A percentile compares a stretch with the other conserved stretches of the same genome.
These are phyloP conservation scores for Pachyrhizus erosus DNA, from an alignment of 306 rosid species.

Conservation along the genomic window DNA sequence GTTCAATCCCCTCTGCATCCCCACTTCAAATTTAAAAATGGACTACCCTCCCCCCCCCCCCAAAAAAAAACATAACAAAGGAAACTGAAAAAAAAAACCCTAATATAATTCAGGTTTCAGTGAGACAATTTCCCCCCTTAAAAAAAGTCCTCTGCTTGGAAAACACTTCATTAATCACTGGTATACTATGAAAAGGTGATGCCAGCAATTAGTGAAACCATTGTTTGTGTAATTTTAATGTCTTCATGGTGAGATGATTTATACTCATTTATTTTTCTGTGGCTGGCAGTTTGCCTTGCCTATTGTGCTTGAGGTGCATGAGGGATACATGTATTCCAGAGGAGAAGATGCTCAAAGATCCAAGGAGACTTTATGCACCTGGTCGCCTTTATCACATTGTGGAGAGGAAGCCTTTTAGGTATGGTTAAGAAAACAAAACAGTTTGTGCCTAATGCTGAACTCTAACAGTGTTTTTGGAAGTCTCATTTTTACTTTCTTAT, in stretches of 20 bases:
- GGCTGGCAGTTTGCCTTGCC: slow-evolving; percentile 81
- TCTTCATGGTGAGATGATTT: background rate
- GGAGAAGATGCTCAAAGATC: slow-evolving; percentile 88
- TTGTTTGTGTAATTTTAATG: background rate
- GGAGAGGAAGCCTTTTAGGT: slow-evolving; percentile 94
- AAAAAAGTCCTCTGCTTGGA: background rate
- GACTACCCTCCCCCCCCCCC: background rate
- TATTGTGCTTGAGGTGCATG: slow-evolving; percentile 81
- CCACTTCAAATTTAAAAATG: background rate
- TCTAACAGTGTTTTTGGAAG: background rate
- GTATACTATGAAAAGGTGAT: slow-evolving; percentile 8
- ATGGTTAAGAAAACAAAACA: slow-evolving; percentile 20
- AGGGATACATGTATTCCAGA: slow-evolving; percentile 87
- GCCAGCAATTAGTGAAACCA: background rate
- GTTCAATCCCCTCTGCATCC: background rate
- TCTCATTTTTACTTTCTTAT: background rate
- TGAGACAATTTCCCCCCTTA: too few species aligned
- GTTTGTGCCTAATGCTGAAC: slow-evolving; percentile 4
- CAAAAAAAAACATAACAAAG: too few species aligned
- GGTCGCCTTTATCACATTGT: slow-evolving; percentile 97
- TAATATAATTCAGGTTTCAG: too few species aligned
- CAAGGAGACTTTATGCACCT: slow-evolving; percentile 94
- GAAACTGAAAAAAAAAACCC: too few species aligned
- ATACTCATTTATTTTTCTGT: slow-evolving; percentile 36
- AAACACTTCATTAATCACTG: background rate